Conservation (phyloP, 2,329 filamentous ascomycete genomes). For the Fusarium cyanostomum region DNA sequence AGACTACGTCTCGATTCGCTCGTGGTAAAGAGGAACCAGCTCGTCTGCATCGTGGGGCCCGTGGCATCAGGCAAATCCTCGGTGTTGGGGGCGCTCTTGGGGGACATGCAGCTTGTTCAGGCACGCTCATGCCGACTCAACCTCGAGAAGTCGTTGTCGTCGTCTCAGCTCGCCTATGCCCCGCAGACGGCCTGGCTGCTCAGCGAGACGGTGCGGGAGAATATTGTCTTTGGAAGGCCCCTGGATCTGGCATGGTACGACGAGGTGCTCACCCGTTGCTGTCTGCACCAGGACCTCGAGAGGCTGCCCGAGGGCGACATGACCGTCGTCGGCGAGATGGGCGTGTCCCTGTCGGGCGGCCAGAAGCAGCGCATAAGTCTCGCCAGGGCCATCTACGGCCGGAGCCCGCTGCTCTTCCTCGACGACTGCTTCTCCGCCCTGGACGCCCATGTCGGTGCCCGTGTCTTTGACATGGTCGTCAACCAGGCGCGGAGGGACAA, state of each 20-base stretch:
- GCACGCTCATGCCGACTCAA: not conserved
- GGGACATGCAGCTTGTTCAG: constrained; percentile 20
- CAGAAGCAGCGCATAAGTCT: constrained; percentile 29
- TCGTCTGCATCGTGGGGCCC: constrained; percentile 14
- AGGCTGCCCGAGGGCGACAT: constrained; percentile 16
- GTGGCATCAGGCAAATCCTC: constrained; percentile 25
- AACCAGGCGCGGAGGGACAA: constrained; percentile 8
- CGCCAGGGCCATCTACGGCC: constrained; percentile 19
- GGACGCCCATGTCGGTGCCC: constrained; percentile 20
- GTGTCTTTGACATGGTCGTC: constrained; percentile 19
- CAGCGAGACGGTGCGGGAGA: constrained; percentile 19
- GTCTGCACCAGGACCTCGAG: constrained; percentile 17
- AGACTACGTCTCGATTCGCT: constrained; percentile 5
- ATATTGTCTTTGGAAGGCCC: constrained; percentile 13
- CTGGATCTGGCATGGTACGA: constrained; percentile 17
- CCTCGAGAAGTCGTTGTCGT: not conserved
- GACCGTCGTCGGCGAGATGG: constrained; percentile 27
- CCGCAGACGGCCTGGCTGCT: constrained; percentile 22
- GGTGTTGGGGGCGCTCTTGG: constrained; percentile 3
- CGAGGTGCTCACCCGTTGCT: constrained; percentile 17
- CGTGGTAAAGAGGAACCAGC: not conserved
- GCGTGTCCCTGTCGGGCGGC: constrained; percentile 16
- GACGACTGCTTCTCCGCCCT: constrained; percentile 26
- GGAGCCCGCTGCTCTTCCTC: constrained; percentile 15
- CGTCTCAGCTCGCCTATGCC: constrained; percentile 12